A percentile compares a stretch with the other conserved stretches of the same genome.
Evolutionary conservation across 2,329 filamentous ascomycete species (phyloP).

Genomic region (Sarocladium strictum): DNA sequence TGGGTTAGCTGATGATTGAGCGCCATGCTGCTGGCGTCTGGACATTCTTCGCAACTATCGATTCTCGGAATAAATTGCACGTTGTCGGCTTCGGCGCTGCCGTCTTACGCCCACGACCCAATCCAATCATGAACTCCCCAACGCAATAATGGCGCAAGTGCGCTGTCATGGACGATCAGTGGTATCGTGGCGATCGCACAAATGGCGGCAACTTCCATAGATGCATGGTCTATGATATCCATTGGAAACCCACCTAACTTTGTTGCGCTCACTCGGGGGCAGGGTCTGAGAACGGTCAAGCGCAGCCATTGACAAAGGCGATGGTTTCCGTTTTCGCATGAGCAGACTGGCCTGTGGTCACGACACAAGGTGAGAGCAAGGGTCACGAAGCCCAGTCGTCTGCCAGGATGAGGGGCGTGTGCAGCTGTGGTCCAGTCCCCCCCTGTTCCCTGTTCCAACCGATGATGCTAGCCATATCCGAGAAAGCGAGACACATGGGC

Average conservation of each 20-base stretch:
- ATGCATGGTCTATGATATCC: background rate
- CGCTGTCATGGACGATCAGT: background rate
- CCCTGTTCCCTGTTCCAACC: conserved; percentile 7
- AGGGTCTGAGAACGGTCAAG: conserved; percentile 6
- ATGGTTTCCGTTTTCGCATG: background rate
- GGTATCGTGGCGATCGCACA: background rate
- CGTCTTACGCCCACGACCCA: background rate
- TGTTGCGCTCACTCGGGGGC: background rate
- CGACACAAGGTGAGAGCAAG: background rate
- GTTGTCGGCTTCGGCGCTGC: background rate
- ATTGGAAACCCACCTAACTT: background rate
- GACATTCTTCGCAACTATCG: too few relatives aligned
- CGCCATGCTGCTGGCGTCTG: too few relatives aligned
- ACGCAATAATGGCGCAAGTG: background rate
- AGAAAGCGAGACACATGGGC: conserved; percentile 6
- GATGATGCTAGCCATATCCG: conserved; percentile 7
- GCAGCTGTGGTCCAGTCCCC: background rate
- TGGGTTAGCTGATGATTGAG: too few relatives aligned
- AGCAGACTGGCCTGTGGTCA: background rate
- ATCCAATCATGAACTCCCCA: too few relatives aligned
- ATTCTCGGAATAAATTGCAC: too few relatives aligned
- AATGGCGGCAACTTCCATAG: background rate
- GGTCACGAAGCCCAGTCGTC: background rate
- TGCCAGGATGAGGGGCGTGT: conserved; percentile 4
- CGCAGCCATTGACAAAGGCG: background rate